A percentile compares a stretch with the other conserved stretches of the same genome.
phyloP scores from a whole-genome alignment of 495 filamentous ascomycete species.

The Penicillium cataractarum region DNA sequence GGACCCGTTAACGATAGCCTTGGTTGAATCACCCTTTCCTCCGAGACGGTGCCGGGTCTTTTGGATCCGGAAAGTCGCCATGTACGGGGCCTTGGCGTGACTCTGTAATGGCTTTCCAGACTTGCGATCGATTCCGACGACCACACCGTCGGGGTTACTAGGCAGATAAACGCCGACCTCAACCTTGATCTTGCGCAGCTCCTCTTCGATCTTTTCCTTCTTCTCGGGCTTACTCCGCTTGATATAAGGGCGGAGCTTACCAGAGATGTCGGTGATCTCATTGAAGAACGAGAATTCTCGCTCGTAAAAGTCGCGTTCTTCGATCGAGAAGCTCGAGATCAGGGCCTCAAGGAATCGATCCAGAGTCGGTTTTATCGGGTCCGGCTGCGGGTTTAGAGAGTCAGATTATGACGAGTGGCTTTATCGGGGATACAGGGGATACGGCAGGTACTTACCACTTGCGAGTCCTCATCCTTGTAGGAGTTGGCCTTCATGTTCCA shows the following conservation, averaged over 20 bases:
- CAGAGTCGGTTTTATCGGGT: constrained; percentile 87
- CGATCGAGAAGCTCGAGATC: constrained; percentile 74
- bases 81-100: constrained; percentile 97
- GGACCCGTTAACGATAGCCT: constrained; percentile 30
- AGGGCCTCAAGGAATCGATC: constrained; percentile 88
- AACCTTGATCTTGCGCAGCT: constrained; percentile 93
- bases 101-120: constrained; percentile 96
- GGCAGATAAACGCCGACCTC: constrained; percentile 97
- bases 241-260: constrained; percentile 91
- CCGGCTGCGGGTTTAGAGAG: constrained; percentile 63
- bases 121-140: constrained; percentile 96
- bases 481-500: constrained; percentile 99
- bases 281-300: constrained; percentile 97
- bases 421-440: neutral
- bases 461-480: constrained; percentile 94
- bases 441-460: constrained; percentile 67
- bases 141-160: constrained; percentile 93
- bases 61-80: constrained; percentile 97
- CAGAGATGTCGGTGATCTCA: constrained; percentile 92
- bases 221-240: constrained; percentile 94
- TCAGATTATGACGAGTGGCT: constrained; percentile 36
- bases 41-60: constrained; percentile 62
- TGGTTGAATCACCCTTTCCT: constrained; percentile 21
- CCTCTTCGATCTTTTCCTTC: constrained; percentile 98
- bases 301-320: constrained; percentile 86